Base-by-base conservation (phyloP, 2,329 filamentous ascomycete species). In the Onygena corvina region DNA sequence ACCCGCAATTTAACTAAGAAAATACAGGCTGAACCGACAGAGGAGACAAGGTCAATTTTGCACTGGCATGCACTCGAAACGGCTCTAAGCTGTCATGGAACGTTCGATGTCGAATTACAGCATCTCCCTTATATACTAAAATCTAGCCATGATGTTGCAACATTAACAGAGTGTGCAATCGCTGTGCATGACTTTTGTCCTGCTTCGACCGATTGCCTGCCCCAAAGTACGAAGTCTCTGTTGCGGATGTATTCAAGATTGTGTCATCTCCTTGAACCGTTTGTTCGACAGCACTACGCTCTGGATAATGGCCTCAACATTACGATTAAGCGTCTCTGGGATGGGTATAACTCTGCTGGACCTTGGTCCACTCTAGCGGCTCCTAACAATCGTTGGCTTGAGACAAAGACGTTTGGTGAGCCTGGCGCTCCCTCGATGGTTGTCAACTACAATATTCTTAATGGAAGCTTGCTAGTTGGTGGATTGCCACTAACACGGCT, bases 101-200 rank as follows among this genome's bases (percentile, higher is more conserved):
- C 73, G 0, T 76, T 73, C 47, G 64, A 75, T 49, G 54, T 71
- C 1, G 71, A 74, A 12, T 42, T 54, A 0, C 5, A 52, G 0
- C 53, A 63, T 18, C 50, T 72, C 1, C 21, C 53, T 0, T 11
- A 4, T 0, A 48, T 69, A 1, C 53, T 76, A 0, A 25, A 46
- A 0, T 51, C 50, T 0, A 8, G 53, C 1, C 30, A 56, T 1
- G 57, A 64, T 42, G 53, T 67, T 2, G 61, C 65, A 0, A 54
- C 63, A 6, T 61, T 69, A 14, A 54, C 70, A 0, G 61, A 69
- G 50, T 68, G 65, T 45, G 61, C 57, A 7, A 67, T 70, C 14
- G 54, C 57, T 0, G 59, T 72, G 20, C 60, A 66, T 12, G 64
- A 72, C 40, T 54, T 58, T n/a, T 55, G 50, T 11, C 48, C 55